Conservation (phyloP, 73 alveolate genomes). For the Paraurostyla sp. region DNA sequence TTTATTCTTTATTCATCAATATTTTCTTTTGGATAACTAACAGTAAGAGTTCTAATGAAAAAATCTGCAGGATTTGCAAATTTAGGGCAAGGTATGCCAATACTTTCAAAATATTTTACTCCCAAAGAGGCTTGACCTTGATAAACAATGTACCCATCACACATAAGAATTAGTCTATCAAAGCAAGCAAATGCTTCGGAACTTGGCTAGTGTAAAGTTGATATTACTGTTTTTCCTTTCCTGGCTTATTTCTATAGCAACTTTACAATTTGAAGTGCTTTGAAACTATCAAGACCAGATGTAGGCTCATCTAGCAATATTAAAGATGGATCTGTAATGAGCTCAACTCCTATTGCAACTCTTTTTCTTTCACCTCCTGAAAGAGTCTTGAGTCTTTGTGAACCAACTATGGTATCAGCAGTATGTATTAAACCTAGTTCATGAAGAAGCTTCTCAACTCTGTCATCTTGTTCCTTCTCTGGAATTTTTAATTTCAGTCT, state of each 20-base stretch:
- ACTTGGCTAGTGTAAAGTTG: slow-evolving; percentile 84
- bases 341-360: slow-evolving; percentile 73
- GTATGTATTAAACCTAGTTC: slow-evolving; percentile 54
- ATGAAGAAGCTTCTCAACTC: slow-evolving; percentile 66
- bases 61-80: slow-evolving; percentile 42
- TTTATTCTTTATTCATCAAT: slow-evolving; percentile 24
- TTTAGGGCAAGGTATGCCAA: slow-evolving; percentile 14
- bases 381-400: slow-evolving; percentile 6
- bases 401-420: slow-evolving; percentile 70
- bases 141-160: slow-evolving; percentile 73
- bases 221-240: slow-evolving; percentile 73
- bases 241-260: slow-evolving; percentile 7
- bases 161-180: slow-evolving; percentile 66
- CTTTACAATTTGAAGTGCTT: slow-evolving; percentile 41
- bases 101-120: background rate
- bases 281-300: slow-evolving; percentile 71
- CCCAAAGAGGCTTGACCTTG: slow-evolving; percentile 68
- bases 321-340: slow-evolving; percentile 68
- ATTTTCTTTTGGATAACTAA: slow-evolving; percentile 11
- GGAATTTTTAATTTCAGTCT: background rate
- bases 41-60: slow-evolving; percentile 4
- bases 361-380: slow-evolving; percentile 77
- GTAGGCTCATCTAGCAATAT: slow-evolving; percentile 77
- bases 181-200: slow-evolving; percentile 66
- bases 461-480: slow-evolving; percentile 43